These are phyloP conservation scores for Magnusiomyces suaveolens DNA, from an alignment of 1,139 yeast species.

Conservation along the genomic window DNA sequence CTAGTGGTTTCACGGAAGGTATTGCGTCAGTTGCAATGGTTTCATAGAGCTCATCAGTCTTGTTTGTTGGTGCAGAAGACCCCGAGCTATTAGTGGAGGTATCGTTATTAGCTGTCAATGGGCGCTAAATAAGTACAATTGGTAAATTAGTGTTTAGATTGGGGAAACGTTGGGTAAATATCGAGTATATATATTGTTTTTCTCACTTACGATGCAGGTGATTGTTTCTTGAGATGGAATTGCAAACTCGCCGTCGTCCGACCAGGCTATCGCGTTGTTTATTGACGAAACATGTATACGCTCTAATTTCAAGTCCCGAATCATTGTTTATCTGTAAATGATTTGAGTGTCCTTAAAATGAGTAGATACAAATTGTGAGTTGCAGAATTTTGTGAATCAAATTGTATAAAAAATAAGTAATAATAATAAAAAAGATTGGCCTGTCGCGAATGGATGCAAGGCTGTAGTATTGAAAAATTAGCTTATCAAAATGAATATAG, in stretches of 20 bases:
- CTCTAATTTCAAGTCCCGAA: constrained; percentile 4
- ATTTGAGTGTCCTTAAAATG: background rate
- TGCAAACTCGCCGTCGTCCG: constrained; percentile 4
- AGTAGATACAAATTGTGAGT: background rate
- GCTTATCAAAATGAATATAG: too few species aligned
- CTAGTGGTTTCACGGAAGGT: background rate
- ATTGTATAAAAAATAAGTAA: too few species aligned
- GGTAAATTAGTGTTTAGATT: background rate
- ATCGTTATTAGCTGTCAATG: background rate
- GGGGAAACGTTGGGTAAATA: background rate
- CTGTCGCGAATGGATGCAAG: too few species aligned
- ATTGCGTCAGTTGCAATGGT: background rate
- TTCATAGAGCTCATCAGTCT: constrained; percentile 3
- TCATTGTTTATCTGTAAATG: background rate
- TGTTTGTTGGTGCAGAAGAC: background rate
- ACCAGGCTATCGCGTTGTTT: background rate
- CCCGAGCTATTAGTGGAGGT: background rate
- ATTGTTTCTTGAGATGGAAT: background rate
- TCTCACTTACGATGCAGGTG: background rate
- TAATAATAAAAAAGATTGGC: background rate
- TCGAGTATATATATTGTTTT: background rate
- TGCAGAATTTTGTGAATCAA: background rate
- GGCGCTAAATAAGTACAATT: background rate
- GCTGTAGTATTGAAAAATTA: too few species aligned
- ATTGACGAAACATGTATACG: background rate